Evolutionary conservation across 2,329 filamentous ascomycete species (phyloP), one percentile per base, ranked within the genome.

Genomic region (Botrytis paeoniae): DNA sequence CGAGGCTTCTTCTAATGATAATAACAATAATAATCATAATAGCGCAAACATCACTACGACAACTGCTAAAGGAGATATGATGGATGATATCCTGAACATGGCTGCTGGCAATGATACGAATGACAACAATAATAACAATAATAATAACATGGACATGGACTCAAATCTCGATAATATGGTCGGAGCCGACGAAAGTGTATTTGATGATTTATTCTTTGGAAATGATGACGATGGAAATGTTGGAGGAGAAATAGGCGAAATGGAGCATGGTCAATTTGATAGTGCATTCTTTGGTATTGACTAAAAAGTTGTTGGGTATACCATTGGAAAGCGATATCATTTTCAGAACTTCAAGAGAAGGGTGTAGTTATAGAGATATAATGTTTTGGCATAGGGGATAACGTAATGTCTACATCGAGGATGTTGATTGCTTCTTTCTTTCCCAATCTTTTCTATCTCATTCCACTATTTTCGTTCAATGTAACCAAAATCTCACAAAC

Each of bases 151-250:
- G 82, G 83, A 85, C 22, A 83, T 87, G 69, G 88, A 88, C 25
- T 85, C 88, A 0, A 85, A 89, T 75, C 86, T 89, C 75, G 82
- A 87, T 79, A 83, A 83, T 20, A 83, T 87, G 80, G 83, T 83
- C 43, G 78, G 77, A 32, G 78, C 73, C 25, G 77, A 78, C 20
- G 77, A 79, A 29, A 80, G 76, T 70, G 73, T 74, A 12, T 81
- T 81, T 69, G 78, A 81, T 45, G 77, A 80, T 64, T 76, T 81
- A 69, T 79, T 80, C 60, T 77, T 77, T 65, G 76, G 54, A 1
- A 74, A 64, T 18, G 75, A 73, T 22, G 74, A 75, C 45, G 78
- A 78, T 51, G 75, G 74, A 41, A 71, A 64, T 29, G 71, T 73
- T 41, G 73, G 73, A 32, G 76, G 74, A 22, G 78, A 64, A n/a